These are phyloP conservation scores for Selaginella moellendorffii DNA, from an alignment of 75 land plant genomes.

Conservation along the genomic window DNA sequence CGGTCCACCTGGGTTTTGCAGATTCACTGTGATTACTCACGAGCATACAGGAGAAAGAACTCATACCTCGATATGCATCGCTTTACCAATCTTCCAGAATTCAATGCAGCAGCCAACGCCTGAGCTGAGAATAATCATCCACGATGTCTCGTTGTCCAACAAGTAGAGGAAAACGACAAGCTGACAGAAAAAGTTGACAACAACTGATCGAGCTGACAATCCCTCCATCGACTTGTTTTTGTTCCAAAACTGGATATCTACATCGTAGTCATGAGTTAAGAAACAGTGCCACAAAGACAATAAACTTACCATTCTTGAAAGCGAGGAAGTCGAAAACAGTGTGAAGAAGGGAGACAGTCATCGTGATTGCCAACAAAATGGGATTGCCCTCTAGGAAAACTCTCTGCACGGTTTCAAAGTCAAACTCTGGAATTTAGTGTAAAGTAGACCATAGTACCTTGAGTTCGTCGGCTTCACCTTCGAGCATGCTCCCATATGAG, in stretches of 20 bases:
- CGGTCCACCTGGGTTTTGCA: slow-evolving; percentile 59
- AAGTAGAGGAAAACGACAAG: slow-evolving; percentile 86
- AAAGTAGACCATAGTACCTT: slow-evolving; percentile 37
- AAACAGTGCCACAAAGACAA: too few relatives aligned
- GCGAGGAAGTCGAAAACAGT: slow-evolving; percentile 91
- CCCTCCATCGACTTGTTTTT: slow-evolving; percentile 99
- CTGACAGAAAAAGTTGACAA: slow-evolving; percentile 79
- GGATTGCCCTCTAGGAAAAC: slow-evolving; percentile 97
- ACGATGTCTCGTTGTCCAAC: slow-evolving; percentile 95
- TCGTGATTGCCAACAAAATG: slow-evolving; percentile 61
- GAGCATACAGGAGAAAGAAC: slow-evolving; percentile 31
- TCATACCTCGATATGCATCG: slow-evolving; percentile 98
- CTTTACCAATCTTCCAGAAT: slow-evolving; percentile 99
- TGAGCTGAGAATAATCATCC: slow-evolving; percentile 98
- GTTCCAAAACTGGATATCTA: slow-evolving; percentile 98
- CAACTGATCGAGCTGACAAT: slow-evolving; percentile 86
- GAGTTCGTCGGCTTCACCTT: slow-evolving; percentile 96
- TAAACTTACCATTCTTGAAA: slow-evolving; percentile 93
- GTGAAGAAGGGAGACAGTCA: slow-evolving; percentile 71
- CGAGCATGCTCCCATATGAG: slow-evolving; percentile 96
- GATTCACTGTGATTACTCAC: slow-evolving; percentile 32
- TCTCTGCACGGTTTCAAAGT: slow-evolving; percentile 44
- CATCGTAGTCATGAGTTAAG: too few relatives aligned
- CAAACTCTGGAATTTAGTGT: neutral
- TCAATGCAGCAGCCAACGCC: slow-evolving; percentile 95